Evolutionary conservation across 2,329 filamentous ascomycete species (phyloP).

Genomic region (Xylaria sp.): DNA sequence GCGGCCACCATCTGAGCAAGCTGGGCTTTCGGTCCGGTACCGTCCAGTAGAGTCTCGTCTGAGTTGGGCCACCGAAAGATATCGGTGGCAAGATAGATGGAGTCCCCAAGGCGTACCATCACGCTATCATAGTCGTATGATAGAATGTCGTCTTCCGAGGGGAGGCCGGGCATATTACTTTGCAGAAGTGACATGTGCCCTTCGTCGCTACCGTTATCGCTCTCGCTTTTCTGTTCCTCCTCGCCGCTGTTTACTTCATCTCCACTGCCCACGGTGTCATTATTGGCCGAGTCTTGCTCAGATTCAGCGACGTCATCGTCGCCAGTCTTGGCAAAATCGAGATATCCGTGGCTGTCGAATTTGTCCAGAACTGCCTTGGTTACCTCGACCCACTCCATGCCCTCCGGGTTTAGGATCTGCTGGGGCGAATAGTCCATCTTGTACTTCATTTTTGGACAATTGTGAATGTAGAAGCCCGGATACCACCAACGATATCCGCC

Average conservation of each 20-base stretch:
- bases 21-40: slow-evolving; percentile 48
- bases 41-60: slow-evolving; percentile 40
- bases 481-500: slow-evolving; percentile 72
- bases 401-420: slow-evolving; percentile 65
- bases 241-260: slow-evolving; percentile 7
- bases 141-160: slow-evolving; percentile 48
- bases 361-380: slow-evolving; percentile 46
- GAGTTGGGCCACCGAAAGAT: slow-evolving; percentile 53
- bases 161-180: slow-evolving; percentile 62
- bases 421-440: slow-evolving; percentile 76
- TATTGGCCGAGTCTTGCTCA: neutral
- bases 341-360: slow-evolving; percentile 53
- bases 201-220: slow-evolving; percentile 14
- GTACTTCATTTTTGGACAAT: slow-evolving; percentile 77
- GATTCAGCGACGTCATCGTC: neutral
- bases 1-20: slow-evolving; percentile 64
- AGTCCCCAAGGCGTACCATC: slow-evolving; percentile 43
- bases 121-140: slow-evolving; percentile 55
- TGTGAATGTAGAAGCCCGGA: slow-evolving; percentile 75
- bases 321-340: slow-evolving; percentile 33
- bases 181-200: slow-evolving; percentile 44
- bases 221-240: slow-evolving; percentile 13
- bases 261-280: neutral
- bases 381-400: slow-evolving; percentile 56
- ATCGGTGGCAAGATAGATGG: slow-evolving; percentile 28